Conservation (phyloP, 2,329 filamentous ascomycete genomes). For the Claviceps arundinis region DNA sequence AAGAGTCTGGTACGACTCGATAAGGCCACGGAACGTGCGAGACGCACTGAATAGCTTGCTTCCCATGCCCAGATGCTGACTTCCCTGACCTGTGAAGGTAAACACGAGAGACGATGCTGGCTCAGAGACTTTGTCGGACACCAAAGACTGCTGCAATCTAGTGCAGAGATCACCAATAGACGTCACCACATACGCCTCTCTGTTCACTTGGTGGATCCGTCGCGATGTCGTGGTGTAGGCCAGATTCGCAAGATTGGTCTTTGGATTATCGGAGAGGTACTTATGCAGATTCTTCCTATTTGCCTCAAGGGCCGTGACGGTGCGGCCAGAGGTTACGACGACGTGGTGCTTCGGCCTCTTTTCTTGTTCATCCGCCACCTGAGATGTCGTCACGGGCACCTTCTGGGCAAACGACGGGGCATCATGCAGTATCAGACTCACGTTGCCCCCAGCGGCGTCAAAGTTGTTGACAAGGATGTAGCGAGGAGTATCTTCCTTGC, state of each 20-base stretch:
- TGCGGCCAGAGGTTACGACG: not conserved
- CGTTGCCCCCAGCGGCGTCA: not conserved
- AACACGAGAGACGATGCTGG: no score
- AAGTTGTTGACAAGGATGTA: not conserved
- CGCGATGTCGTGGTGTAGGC: conserved; percentile 6
- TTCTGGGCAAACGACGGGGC: not conserved
- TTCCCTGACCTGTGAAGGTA: no score
- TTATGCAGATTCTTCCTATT: not conserved
- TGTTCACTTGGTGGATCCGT: no score
- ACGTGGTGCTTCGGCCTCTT: not conserved
- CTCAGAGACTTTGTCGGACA: no score
- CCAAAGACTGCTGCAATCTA: no score
- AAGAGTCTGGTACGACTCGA: no score
- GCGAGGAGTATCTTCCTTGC: not conserved
- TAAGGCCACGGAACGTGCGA: no score
- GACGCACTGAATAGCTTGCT: no score
- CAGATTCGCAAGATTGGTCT: not conserved
- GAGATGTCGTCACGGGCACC: not conserved
- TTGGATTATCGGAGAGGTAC: not conserved
- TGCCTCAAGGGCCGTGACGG: not conserved
- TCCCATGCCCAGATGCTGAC: no score
- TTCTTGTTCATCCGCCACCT: not conserved
- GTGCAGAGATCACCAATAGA: no score
- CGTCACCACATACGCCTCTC: no score
- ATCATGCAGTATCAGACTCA: not conserved